These are phyloP conservation scores for Vitis amurensis DNA, from an alignment of 164 flowering plant species.

Conservation along the genomic window DNA sequence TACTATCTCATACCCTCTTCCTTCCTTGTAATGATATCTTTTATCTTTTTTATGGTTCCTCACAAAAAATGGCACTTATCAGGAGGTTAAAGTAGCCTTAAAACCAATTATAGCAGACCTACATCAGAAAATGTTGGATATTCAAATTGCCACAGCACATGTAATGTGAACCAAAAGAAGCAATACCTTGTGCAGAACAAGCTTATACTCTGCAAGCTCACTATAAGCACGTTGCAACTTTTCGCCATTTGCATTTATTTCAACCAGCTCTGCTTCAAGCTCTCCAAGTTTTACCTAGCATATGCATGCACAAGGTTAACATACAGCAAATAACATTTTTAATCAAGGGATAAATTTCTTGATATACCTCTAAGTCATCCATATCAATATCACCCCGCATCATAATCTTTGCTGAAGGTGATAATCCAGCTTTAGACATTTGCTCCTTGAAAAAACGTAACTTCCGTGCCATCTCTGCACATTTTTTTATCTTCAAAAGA, in stretches of 20 bases:
- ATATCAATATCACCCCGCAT: constrained; percentile 29
- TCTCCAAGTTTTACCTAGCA: constrained; percentile 87
- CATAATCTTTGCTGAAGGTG: constrained; percentile 26
- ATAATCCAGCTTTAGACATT: constrained; percentile 49
- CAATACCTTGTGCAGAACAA: constrained; percentile 84
- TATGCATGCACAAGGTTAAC: not conserved
- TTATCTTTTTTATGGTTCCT: not conserved
- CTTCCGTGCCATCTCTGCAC: constrained; percentile 74
- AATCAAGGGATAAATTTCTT: not conserved
- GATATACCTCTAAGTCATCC: constrained; percentile 65
- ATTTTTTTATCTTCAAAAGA: constrained; percentile 53
- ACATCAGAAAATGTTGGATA: not conserved
- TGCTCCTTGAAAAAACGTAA: constrained; percentile 63
- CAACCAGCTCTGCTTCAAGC: constrained; percentile 90
- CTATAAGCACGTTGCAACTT: constrained; percentile 79
- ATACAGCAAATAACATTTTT: not conserved
- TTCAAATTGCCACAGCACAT: not conserved
- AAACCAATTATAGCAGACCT: not conserved
- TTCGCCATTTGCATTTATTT: constrained; percentile 82
- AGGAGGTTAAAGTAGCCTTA: not conserved
- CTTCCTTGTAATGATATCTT: no score
- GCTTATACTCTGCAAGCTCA: constrained; percentile 88
- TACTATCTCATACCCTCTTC: no score
- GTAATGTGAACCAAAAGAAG: not conserved
- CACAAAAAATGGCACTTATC: not conserved